Percentiles rank a stretch among this genome's conserved stretches.
These are phyloP conservation scores for Solanum paucissectum DNA, from an alignment of 257 asterid genomes.

Conservation along the genomic window DNA sequence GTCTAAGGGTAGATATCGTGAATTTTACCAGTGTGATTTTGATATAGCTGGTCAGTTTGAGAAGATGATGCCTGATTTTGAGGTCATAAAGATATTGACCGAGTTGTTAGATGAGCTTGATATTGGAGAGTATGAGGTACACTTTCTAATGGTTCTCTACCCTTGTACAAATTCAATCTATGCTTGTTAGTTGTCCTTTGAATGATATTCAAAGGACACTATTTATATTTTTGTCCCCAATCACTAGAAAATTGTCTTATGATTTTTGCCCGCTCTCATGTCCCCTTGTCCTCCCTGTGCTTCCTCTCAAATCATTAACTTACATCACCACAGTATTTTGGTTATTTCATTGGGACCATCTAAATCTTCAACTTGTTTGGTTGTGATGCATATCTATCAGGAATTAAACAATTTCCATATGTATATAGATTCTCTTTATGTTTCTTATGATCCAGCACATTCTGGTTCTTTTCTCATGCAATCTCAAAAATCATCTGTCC, in stretches of 20 bases:
- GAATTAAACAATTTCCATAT: not conserved
- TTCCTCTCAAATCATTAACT: not conserved
- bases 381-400: not conserved
- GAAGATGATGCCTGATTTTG: slow-evolving; percentile 95
- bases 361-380: not conserved
- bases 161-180: not conserved
- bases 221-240: not conserved
- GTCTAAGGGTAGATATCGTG: slow-evolving; percentile 92
- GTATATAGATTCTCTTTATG: not conserved
- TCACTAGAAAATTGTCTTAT: not conserved
- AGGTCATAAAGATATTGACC: slow-evolving; percentile 68
- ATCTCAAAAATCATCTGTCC: not conserved
- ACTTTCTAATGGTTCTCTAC: not conserved
- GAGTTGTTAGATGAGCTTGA: slow-evolving; percentile 84
- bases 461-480: not conserved
- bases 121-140: slow-evolving; percentile 91
- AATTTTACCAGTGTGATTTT: slow-evolving; percentile 93
- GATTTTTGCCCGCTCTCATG: not conserved
- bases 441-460: not conserved
- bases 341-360: not conserved
- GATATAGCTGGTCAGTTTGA: slow-evolving; percentile 92
- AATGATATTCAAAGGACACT: not conserved
- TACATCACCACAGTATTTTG: not conserved
- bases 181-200: not conserved
- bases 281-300: not conserved